Conservation (phyloP, 2,329 filamentous ascomycete species). For the Pseudogymnoascus sp. region DNA sequence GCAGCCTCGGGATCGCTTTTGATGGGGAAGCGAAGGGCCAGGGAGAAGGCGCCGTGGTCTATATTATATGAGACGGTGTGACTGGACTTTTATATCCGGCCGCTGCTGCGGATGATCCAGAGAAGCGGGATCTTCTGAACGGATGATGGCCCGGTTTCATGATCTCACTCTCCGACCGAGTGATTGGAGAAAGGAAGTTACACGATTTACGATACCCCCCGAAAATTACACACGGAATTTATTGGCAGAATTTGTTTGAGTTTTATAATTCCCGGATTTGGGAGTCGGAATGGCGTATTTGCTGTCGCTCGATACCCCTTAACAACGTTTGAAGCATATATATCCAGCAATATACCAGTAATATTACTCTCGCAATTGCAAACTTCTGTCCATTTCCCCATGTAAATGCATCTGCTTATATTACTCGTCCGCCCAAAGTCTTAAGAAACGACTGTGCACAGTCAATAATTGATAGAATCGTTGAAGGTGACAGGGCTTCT, state of each 20-base stretch:
- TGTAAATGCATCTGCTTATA: not conserved
- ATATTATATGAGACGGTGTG: not conserved
- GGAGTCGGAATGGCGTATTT: not conserved
- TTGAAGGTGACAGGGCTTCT: not conserved
- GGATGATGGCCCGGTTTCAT: not conserved
- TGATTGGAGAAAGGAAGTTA: not conserved
- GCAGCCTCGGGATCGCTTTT: not conserved
- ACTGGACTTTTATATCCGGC: not conserved
- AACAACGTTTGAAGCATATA: not conserved
- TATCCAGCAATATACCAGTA: constrained; percentile 2
- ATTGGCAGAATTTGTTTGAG: not conserved
- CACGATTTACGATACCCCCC: not conserved
- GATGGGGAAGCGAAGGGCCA: not conserved
- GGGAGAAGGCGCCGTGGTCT: not conserved
- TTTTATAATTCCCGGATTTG: not conserved
- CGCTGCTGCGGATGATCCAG: not conserved
- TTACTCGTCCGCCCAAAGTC: not conserved
- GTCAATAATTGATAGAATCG: not conserved
- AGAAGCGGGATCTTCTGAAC: not conserved
- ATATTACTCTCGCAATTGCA: not conserved
- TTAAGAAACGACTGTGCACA: not conserved
- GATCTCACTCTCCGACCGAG: not conserved
- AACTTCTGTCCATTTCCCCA: not conserved
- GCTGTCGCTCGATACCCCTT: constrained; percentile 2
- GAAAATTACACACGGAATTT: not conserved